These are phyloP conservation scores for Cinchona pubescens DNA, from an alignment of 257 asterid genomes.

Conservation along the genomic window DNA sequence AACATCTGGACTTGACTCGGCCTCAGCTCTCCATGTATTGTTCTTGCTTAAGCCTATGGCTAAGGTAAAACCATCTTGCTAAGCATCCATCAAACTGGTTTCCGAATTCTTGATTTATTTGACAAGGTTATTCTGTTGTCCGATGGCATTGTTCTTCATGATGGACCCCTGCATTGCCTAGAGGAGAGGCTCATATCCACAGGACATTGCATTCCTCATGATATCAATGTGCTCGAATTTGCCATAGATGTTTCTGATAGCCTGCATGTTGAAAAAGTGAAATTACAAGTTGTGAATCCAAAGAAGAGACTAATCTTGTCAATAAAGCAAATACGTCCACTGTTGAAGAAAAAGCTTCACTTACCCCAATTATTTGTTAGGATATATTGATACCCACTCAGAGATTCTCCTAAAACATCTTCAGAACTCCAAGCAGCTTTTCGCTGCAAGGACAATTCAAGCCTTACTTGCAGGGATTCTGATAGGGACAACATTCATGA, in stretches of 20 bases:
- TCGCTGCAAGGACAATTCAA: constrained; percentile 52
- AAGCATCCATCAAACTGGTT: constrained; percentile 85
- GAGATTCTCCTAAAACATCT: constrained; percentile 56
- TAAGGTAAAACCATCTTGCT: constrained; percentile 51
- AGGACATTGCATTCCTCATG: constrained; percentile 57
- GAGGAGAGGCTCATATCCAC: constrained; percentile 45
- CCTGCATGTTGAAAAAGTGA: constrained; percentile 32
- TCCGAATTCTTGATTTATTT: constrained; percentile 58
- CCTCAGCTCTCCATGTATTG: constrained; percentile 63
- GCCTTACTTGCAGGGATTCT: constrained; percentile 59
- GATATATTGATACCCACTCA: constrained; percentile 56
- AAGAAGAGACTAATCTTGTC: constrained; percentile 11
- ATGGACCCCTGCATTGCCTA: constrained; percentile 49
- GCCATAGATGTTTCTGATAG: constrained; percentile 55
- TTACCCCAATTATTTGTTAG: constrained; percentile 42
- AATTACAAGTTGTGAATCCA: constrained; percentile 21
- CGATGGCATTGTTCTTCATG: constrained; percentile 58
- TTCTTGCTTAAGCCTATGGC: constrained; percentile 58
- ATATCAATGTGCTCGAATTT: constrained; percentile 68
- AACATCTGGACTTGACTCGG: constrained; percentile 82
- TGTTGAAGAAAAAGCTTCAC: constrained; percentile 4
- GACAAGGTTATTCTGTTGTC: constrained; percentile 55
- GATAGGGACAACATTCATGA: constrained; percentile 57
- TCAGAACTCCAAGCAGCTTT: constrained; percentile 64
- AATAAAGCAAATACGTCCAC: neutral